A percentile compares a stretch with the other conserved stretches of the same genome.
Evolutionary conservation across 257 asterid species (phyloP).

Genomic region (Thymus mandschuricus): DNA sequence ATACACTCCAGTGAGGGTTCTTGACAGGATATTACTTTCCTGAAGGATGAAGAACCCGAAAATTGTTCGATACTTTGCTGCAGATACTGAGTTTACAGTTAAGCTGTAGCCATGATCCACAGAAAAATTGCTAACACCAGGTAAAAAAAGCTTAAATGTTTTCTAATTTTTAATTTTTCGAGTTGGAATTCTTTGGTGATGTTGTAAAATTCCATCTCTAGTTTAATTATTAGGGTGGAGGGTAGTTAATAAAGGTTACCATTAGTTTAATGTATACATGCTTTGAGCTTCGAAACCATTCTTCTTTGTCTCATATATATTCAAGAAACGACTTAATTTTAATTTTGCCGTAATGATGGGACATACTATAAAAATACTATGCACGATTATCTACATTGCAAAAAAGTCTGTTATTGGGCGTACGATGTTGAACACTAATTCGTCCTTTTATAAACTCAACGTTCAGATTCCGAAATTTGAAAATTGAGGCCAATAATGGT

Average conservation of each 20-base stretch:
- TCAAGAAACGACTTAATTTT: too few species aligned
- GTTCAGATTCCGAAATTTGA: constrained; percentile 34
- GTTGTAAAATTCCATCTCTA: not conserved
- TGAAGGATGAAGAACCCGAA: constrained; percentile 3
- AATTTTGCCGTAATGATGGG: too few species aligned
- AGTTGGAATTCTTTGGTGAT: not conserved
- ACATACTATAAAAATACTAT: not conserved
- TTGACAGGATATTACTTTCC: not conserved
- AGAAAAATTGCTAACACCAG: constrained; percentile 14
- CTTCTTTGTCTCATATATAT: too few species aligned
- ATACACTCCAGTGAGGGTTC: not conserved
- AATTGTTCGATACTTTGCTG: not conserved
- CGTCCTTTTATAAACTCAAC: constrained; percentile 42
- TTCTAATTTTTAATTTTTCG: not conserved
- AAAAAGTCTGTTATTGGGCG: constrained; percentile 32
- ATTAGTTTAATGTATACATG: not conserved
- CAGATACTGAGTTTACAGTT: too few species aligned
- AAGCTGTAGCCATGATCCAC: not conserved
- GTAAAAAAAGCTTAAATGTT: not conserved
- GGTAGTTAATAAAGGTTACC: constrained; percentile 30
- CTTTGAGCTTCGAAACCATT: not conserved
- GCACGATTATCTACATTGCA: too few species aligned
- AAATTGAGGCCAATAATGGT: constrained; percentile 24
- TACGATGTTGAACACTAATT: constrained; percentile 53
- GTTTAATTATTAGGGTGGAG: constrained; percentile 24